Evolutionary conservation across 768 basidiomycete species (phyloP), one percentile per base, ranked within the genome.

Genomic region (Zangia roseola): DNA sequence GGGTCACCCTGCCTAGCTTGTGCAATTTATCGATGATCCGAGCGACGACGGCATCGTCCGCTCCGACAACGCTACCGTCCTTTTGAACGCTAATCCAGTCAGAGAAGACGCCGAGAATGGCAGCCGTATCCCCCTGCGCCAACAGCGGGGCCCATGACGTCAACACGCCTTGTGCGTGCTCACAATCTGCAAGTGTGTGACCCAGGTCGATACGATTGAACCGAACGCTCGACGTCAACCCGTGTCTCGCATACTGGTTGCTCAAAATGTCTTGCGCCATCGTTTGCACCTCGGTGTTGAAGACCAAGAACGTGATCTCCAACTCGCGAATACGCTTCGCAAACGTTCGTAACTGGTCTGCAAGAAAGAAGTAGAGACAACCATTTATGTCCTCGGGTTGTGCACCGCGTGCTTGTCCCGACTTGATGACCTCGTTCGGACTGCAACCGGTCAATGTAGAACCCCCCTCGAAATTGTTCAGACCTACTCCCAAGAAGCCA

Each of bases 401-500:
- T 2, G 69, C 64, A 0, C 77, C 74, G 17, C 69, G 41, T 3
- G 60, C 62, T 33, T 55, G 45, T 9, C 78, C 77, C 0, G 69
- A 61, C 17, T 63, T 63, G 45, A 71, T 48, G 28, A 78, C 70
- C 13, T 67, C 62, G 20, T 73, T 61, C 5, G 71, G 57, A 54
- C 76, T 77, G 46, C 8, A 40, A 33, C 68, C 44, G 7, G 19
- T 44, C 33, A 44, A 49, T 7, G 16, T 25, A 31, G 20, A 45
- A 23, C 31, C 14, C 31, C 20, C 28, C 10, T 34, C 5, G 16
- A 40, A 5, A 34, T 6, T 24, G 21, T 49, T 16, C 26, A 30
- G 13, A 65, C 71, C 50, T 58, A 76, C 74, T 78, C 71, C 77
- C 78, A 82, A 14, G 72, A 72, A 16, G 69, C 65, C 3, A 80